Percentiles rank a stretch among this genome's conserved stretches.
Conservation (phyloP, 1,284 basidiomycete genomes). For the Rhizoctonia solani region DNA sequence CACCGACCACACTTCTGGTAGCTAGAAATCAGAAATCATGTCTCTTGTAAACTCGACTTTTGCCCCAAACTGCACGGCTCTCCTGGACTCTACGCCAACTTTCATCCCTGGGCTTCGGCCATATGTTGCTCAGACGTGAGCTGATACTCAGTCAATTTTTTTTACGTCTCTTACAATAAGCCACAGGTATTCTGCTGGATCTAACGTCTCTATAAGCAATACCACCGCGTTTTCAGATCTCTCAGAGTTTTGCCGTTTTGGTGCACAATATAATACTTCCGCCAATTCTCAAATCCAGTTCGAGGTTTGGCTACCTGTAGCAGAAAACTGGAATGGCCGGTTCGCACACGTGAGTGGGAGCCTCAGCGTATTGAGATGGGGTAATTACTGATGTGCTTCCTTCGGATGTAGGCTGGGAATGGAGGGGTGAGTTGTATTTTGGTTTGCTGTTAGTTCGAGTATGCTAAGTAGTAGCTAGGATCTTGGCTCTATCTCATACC, state of each 20-base stretch:
- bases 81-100: neutral
- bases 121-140: neutral
- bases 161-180: neutral
- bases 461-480: neutral
- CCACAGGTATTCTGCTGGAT: neutral
- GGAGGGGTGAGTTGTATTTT: slow-evolving; percentile 20
- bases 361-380: neutral
- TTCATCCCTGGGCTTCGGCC: neutral
- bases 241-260: slow-evolving; percentile 29
- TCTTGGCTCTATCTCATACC: neutral
- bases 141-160: neutral
- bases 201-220: neutral
- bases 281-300: slow-evolving; percentile 8
- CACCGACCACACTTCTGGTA: too few species aligned
- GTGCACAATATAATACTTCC: slow-evolving; percentile 26
- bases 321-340: slow-evolving; percentile 20
- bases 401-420: slow-evolving; percentile 8
- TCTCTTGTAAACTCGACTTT: too few species aligned
- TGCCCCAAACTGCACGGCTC: neutral
- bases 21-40: too few species aligned
- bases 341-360: slow-evolving; percentile 11
- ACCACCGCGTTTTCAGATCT: slow-evolving; percentile 1
- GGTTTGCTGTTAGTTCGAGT: neutral
- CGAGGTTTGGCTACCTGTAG: slow-evolving; percentile 21
- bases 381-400: neutral